Base-by-base conservation (phyloP, 83 land plant genomes). In the Diphasiastrum complanatum region DNA sequence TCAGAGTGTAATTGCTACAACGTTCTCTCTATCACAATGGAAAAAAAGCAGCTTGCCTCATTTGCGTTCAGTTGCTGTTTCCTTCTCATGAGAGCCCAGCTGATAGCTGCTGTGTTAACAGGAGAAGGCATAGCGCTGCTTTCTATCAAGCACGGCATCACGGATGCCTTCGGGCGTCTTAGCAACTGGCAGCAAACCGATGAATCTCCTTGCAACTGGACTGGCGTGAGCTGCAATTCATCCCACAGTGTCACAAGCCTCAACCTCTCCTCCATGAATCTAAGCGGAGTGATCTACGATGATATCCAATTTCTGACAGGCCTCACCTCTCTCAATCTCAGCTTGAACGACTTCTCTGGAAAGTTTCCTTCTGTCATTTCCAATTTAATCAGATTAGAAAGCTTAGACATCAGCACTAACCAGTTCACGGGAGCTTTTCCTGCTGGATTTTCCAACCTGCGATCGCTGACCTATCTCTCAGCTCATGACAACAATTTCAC, bases 401-500 rank as follows among this genome's bases (percentile, higher is more conserved):
- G 12, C 12, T 18, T 41, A 41, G 45, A 41, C n/a, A 1, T 41
- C n/a, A 18, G 45, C 12, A 18, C 45, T 1, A 41, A 41, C n/a
- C 45, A 14, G 18, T 41, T 41, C n/a, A 14, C 45, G 1, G 12
- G 12, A 14, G 12, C n/a, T 14, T 41, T 41, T 1, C 45, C 45
- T 14, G 45, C 45, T 14, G 45, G 45, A 14, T 41, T 41, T 41
- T 41, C 45, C n/a, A 41, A 41, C n/a, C 45, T 41, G 12, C 45
- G 18, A 41, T 14, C 0, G 45, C 45, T 41, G 18, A 14, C 12
- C 12, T 41, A 41, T 41, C n/a, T 41, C 45, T 14, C n/a, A 14
- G 12, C 45, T 14, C n/a, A 41, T 41, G 45, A 41, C 45, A 41
- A 41, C 45, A 41, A 41, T 18, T 41, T 41, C n/a, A 41, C 45